Evolutionary conservation across 352 stramenopile species (phyloP).

Genomic region (Phytopythium ostracodes): DNA sequence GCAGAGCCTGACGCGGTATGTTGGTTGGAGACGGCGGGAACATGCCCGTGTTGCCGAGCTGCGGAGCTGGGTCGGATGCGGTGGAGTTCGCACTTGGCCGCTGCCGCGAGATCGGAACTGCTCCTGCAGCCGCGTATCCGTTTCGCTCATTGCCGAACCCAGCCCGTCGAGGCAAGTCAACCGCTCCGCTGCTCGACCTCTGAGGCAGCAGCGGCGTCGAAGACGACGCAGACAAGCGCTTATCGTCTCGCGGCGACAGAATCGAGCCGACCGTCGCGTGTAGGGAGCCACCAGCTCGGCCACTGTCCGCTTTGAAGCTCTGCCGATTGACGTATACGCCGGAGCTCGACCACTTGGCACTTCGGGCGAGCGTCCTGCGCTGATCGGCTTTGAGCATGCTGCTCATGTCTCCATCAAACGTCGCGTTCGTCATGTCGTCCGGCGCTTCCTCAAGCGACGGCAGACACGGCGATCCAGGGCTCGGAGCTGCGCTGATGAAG

Average conservation of each 20-base stretch:
- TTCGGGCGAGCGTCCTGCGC: background rate
- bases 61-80: background rate
- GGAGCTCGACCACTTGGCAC: background rate
- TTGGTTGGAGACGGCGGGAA: background rate
- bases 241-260: slow-evolving; percentile 6
- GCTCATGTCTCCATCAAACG: slow-evolving; percentile 6
- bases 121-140: background rate
- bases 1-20: background rate
- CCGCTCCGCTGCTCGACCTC: background rate
- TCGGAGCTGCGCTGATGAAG: background rate
- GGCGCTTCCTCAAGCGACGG: background rate
- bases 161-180: background rate
- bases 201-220: background rate
- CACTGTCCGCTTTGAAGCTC: background rate
- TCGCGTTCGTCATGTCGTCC: background rate
- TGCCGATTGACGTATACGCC: background rate
- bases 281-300: background rate
- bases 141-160: background rate
- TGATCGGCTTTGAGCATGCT: background rate
- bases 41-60: background rate
- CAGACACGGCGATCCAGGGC: background rate
- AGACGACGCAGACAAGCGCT: background rate
- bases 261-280: slow-evolving; percentile 5
- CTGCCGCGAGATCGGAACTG: background rate
- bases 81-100: background rate